Evolutionary conservation across 768 basidiomycete genomes (phyloP).

Genomic region (Suillus fuscotomentosus): DNA sequence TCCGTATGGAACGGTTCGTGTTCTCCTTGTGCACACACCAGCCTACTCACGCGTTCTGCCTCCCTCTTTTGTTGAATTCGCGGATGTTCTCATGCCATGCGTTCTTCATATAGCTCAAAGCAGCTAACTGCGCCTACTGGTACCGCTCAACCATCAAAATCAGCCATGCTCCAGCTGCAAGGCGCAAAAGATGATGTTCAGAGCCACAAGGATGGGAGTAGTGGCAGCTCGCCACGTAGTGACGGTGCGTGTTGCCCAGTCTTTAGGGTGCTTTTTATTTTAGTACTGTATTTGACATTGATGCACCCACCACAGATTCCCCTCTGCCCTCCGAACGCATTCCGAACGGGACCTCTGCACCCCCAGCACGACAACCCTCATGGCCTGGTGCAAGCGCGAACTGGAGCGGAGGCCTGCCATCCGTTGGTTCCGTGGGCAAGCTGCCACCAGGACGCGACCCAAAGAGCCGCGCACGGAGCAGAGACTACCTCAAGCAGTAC

Average conservation of each 20-base stretch:
- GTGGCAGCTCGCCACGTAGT: slow-evolving; percentile 80
- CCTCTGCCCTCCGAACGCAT: slow-evolving; percentile 69
- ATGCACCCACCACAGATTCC: slow-evolving; percentile 48
- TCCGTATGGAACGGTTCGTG: slow-evolving; percentile 90
- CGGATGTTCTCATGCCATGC: slow-evolving; percentile 34
- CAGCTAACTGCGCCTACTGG: slow-evolving; percentile 61
- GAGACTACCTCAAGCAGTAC: slow-evolving; percentile 97
- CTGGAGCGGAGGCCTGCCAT: slow-evolving; percentile 29
- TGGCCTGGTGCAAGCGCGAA: slow-evolving; percentile 53
- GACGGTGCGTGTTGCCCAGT: slow-evolving; percentile 53
- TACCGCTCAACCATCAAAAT: slow-evolving; percentile 63
- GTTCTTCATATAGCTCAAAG: slow-evolving; percentile 58
- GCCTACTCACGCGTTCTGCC: slow-evolving; percentile 5
- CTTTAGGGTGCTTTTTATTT: slow-evolving; percentile 7
- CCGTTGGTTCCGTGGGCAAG: slow-evolving; percentile 56
- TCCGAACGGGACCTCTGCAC: slow-evolving; percentile 55
- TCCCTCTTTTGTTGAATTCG: slow-evolving; percentile 1
- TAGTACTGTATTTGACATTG: slow-evolving; percentile 12
- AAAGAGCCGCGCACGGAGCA: slow-evolving; percentile 90
- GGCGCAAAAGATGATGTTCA: slow-evolving; percentile 70
- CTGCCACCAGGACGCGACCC: slow-evolving; percentile 85
- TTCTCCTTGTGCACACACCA: slow-evolving; percentile 10
- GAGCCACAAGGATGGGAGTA: slow-evolving; percentile 77
- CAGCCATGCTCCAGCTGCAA: slow-evolving; percentile 53
- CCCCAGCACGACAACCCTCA: slow-evolving; percentile 51